These are phyloP conservation scores for Blepharisma japonicum DNA, from an alignment of 73 alveolate genomes.

Conservation along the genomic window DNA sequence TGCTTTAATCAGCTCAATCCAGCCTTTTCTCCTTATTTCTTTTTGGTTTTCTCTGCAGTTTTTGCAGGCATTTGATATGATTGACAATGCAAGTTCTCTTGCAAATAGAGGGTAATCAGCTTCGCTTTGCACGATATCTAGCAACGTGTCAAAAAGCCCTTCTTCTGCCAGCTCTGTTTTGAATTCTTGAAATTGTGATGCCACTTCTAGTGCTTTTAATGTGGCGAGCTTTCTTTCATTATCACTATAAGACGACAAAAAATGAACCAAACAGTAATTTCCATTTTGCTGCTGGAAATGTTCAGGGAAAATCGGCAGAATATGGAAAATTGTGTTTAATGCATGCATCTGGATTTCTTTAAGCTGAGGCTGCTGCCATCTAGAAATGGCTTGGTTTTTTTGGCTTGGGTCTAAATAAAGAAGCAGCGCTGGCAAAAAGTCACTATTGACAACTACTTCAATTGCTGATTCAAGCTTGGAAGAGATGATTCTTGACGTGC, in stretches of 20 bases:
- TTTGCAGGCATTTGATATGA: slow-evolving; percentile 84
- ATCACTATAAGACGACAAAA: slow-evolving; percentile 71
- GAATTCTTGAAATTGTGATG: slow-evolving; percentile 62
- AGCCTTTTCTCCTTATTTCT: slow-evolving; percentile 95
- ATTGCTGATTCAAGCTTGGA: slow-evolving; percentile 41
- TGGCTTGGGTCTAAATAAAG: slow-evolving; percentile 88
- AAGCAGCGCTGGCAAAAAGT: slow-evolving; percentile 77
- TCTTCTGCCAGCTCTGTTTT: slow-evolving; percentile 88
- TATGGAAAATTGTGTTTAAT: slow-evolving; percentile 52
- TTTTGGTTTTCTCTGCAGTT: slow-evolving; percentile 90
- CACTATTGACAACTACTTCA: slow-evolving; percentile 56
- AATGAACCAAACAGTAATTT: slow-evolving; percentile 66
- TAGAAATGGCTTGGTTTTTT: slow-evolving; percentile 67
- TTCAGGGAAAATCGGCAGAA: slow-evolving; percentile 76
- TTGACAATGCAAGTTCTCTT: slow-evolving; percentile 88
- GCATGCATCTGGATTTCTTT: slow-evolving; percentile 88
- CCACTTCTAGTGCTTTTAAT: slow-evolving; percentile 69
- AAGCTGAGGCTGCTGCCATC: slow-evolving; percentile 94
- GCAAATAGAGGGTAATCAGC: slow-evolving; percentile 86
- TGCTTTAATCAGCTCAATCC: slow-evolving; percentile 86
- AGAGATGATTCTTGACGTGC: slow-evolving; percentile 57
- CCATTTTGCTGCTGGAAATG: slow-evolving; percentile 79
- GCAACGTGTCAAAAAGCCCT: slow-evolving; percentile 85
- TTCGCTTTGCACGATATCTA: slow-evolving; percentile 83
- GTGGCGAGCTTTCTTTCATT: slow-evolving; percentile 76